These are phyloP conservation scores for Colletotrichum karsti DNA, from an alignment of 2,329 filamentous ascomycete species.

Conservation along the genomic window DNA sequence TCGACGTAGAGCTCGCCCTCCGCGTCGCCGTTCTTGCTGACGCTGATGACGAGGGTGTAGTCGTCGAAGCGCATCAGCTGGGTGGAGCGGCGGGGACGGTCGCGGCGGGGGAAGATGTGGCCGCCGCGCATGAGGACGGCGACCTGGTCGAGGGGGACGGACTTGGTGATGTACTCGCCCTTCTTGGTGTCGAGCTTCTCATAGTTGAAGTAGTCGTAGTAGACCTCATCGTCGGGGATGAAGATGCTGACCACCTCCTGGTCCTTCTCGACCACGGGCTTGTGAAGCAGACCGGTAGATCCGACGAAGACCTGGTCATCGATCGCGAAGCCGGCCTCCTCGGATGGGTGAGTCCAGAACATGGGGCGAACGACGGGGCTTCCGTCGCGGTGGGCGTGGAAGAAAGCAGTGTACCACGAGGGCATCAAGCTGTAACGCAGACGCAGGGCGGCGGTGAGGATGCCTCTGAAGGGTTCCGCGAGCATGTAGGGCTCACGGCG, in stretches of 20 bases:
- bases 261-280: conserved; percentile 85
- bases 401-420: conserved; percentile 97
- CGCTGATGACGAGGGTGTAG: conserved; percentile 86
- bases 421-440: conserved; percentile 90
- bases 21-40: conserved; percentile 69
- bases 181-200: conserved; percentile 74
- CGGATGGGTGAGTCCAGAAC: conserved; percentile 88
- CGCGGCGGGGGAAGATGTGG: conserved; percentile 89
- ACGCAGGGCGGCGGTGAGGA: conserved; percentile 87
- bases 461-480: conserved; percentile 83
- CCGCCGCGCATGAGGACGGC: conserved; percentile 93
- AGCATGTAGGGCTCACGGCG: conserved; percentile 92
- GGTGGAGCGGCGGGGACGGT: conserved; percentile 84
- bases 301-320: conserved; percentile 96
- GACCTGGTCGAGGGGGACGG: conserved; percentile 84
- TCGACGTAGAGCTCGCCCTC: conserved; percentile 89
- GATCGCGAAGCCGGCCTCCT: conserved; percentile 86
- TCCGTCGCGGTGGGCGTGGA: conserved; percentile 83
- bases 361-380: conserved; percentile 91
- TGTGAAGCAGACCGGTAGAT: conserved; percentile 87
- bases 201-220: conserved; percentile 97
- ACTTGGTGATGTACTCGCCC: conserved; percentile 74
- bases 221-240: conserved; percentile 86
- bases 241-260: conserved; percentile 80
- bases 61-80: conserved; percentile 94